Evolutionary conservation across 1,139 yeast genomes (phyloP).

Genomic region (Lodderomyces parapsilosis): DNA sequence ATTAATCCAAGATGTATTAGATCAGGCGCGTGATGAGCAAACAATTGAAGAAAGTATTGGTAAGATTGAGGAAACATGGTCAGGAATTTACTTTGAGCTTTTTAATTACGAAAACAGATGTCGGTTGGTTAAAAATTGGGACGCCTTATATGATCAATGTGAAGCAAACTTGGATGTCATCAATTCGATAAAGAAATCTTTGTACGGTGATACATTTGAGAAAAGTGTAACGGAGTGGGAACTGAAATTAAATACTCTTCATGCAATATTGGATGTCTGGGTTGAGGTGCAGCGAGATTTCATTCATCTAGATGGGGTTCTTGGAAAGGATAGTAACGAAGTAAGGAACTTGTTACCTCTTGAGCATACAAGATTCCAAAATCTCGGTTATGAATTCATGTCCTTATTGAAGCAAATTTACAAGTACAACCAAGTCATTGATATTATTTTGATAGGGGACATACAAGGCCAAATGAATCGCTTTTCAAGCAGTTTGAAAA

Average conservation of each 20-base stretch:
- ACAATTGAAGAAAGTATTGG: slow-evolving; percentile 57
- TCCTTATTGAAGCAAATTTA: slow-evolving; percentile 50
- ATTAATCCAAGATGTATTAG: slow-evolving; percentile 48
- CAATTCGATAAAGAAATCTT: slow-evolving; percentile 70
- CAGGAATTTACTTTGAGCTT: slow-evolving; percentile 47
- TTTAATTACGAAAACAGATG: slow-evolving; percentile 55
- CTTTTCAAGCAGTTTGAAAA: slow-evolving; percentile 53
- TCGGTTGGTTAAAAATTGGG: slow-evolving; percentile 70
- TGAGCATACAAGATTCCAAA: slow-evolving; percentile 68
- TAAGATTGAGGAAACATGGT: slow-evolving; percentile 52
- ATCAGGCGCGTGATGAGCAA: slow-evolving; percentile 73
- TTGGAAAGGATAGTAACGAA: slow-evolving; percentile 49
- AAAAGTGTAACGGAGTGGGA: slow-evolving; percentile 59
- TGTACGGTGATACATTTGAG: slow-evolving; percentile 61
- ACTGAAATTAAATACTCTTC: slow-evolving; percentile 50
- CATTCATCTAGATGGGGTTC: slow-evolving; percentile 82
- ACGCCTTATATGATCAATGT: slow-evolving; percentile 55
- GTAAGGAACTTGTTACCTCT: slow-evolving; percentile 63
- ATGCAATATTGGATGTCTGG: slow-evolving; percentile 65
- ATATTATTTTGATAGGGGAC: slow-evolving; percentile 54
- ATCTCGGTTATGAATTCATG: slow-evolving; percentile 61
- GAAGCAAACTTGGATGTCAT: slow-evolving; percentile 63
- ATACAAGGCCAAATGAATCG: slow-evolving; percentile 49
- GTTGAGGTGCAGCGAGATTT: slow-evolving; percentile 86
- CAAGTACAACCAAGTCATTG: slow-evolving; percentile 54